These are phyloP conservation scores for Podospora conica DNA, from an alignment of 495 filamentous ascomycete species.

Conservation along the genomic window DNA sequence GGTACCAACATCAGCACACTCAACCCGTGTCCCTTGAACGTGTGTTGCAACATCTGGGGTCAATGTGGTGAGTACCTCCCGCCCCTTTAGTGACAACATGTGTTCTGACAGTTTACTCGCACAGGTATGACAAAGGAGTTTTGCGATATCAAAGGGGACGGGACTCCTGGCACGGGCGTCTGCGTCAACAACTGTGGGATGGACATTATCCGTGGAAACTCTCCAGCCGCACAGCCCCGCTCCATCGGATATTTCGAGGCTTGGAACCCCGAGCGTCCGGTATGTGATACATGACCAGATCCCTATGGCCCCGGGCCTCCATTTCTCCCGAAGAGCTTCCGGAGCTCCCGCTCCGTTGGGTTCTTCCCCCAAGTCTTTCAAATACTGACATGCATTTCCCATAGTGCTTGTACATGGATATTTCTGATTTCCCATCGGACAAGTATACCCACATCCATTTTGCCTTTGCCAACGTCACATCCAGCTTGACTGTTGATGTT, in stretches of 20 bases:
- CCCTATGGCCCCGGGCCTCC: too few relatives aligned
- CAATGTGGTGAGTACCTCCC: constrained; percentile 26
- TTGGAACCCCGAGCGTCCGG: constrained; percentile 18
- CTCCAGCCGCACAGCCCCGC: neutral
- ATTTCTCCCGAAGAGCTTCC: too few relatives aligned
- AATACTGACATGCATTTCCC: too few relatives aligned
- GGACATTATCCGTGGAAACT: constrained; percentile 18
- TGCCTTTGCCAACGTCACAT: constrained; percentile 22
- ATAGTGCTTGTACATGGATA: constrained; percentile 24
- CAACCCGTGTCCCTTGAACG: constrained; percentile 36
- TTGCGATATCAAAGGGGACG: constrained; percentile 32
- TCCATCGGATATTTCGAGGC: constrained; percentile 29
- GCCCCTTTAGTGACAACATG: too few relatives aligned
- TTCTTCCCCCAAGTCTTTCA: too few relatives aligned
- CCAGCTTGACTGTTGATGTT: constrained; percentile 10
- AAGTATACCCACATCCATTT: constrained; percentile 27
- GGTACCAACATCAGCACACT: constrained; percentile 16
- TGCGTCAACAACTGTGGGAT: constrained; percentile 33
- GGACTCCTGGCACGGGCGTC: constrained; percentile 30
- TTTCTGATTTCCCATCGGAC: constrained; percentile 20
- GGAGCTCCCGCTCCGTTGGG: too few relatives aligned
- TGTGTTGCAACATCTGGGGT: constrained; percentile 20
- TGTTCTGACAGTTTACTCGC: neutral
- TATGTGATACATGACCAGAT: too few relatives aligned
- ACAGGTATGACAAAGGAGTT: constrained; percentile 39